Conservation (phyloP, 2,329 filamentous ascomycete genomes). For the Orbilia oligospora region DNA sequence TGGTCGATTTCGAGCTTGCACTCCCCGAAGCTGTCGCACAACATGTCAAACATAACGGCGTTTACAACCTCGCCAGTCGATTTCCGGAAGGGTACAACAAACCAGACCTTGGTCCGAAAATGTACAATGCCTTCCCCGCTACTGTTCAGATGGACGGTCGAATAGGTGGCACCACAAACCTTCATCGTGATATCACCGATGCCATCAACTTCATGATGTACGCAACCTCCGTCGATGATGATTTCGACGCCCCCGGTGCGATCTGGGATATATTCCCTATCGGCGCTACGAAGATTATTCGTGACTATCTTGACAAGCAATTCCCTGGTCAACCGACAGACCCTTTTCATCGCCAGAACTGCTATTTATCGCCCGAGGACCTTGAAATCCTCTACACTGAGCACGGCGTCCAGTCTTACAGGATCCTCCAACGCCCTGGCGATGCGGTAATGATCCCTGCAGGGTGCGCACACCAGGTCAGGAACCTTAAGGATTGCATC, state of each 20-base stretch:
- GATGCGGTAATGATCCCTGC: conserved; percentile 65
- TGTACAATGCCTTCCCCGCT: conserved; percentile 65
- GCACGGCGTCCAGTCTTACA: conserved; percentile 61
- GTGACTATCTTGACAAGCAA: conserved; percentile 62
- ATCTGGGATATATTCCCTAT: conserved; percentile 65
- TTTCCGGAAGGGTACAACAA: conserved; percentile 62
- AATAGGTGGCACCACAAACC: conserved; percentile 64
- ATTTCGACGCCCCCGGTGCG: conserved; percentile 59
- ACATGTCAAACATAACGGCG: conserved; percentile 62
- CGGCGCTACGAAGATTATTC: conserved; percentile 58
- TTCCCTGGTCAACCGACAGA: conserved; percentile 57
- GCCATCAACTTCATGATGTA: conserved; percentile 65
- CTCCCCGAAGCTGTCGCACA: conserved; percentile 62
- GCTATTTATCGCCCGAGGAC: conserved; percentile 63
- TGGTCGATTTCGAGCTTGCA: conserved; percentile 64
- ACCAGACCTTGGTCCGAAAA: conserved; percentile 65
- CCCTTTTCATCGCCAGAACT: conserved; percentile 64
- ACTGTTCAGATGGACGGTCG: conserved; percentile 40
- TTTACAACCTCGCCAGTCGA: conserved; percentile 62
- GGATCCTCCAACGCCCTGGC: conserved; percentile 64
- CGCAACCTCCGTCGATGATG: conserved; percentile 47
- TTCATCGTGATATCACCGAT: conserved; percentile 65
- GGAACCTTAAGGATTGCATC: conserved; percentile 64
- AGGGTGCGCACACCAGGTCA: conserved; percentile 65
- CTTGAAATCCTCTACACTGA: conserved; percentile 53